A percentile compares a stretch with the other conserved stretches of the same genome.
phyloP scores from a whole-genome alignment of 2,329 filamentous ascomycete species.

The Talaromyces sp. region DNA sequence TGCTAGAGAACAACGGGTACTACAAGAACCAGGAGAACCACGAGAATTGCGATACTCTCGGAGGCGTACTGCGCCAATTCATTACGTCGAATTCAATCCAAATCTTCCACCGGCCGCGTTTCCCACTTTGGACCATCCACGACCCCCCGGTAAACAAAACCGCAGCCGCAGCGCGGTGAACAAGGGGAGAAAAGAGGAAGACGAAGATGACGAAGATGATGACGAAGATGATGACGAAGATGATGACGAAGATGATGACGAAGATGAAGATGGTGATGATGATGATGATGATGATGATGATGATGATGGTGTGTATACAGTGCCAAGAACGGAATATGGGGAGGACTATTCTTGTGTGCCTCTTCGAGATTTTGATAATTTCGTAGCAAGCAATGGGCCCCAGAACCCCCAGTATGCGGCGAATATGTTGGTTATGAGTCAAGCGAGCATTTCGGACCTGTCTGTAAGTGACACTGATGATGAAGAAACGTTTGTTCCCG shows the following conservation, averaged over 20 bases:
- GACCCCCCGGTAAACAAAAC: neutral
- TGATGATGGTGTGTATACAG: neutral
- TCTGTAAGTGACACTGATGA: conserved; percentile 6
- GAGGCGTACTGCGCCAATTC: conserved; percentile 11
- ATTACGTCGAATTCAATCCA: conserved; percentile 32
- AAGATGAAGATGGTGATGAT: neutral
- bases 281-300: neutral
- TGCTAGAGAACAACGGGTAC: conserved; percentile 4
- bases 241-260: neutral
- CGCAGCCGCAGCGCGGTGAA: neutral
- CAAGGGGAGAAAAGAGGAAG: neutral
- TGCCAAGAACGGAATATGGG: neutral
- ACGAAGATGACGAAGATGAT: neutral
- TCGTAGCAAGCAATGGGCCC: conserved; percentile 24
- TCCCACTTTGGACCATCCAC: conserved; percentile 30
- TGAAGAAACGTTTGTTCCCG: neutral
- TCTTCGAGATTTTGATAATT: conserved; percentile 17
- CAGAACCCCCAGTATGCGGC: conserved; percentile 22
- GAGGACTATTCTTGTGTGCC: conserved; percentile 12
- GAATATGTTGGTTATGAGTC: conserved; percentile 24
- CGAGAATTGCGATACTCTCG: neutral
- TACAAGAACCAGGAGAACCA: conserved; percentile 2
- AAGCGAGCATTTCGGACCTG: neutral
- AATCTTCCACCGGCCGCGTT: conserved; percentile 38
- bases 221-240: neutral